Evolutionary conservation across 352 stramenopile genomes (phyloP).

Genomic region (Pythium catenulatum): DNA sequence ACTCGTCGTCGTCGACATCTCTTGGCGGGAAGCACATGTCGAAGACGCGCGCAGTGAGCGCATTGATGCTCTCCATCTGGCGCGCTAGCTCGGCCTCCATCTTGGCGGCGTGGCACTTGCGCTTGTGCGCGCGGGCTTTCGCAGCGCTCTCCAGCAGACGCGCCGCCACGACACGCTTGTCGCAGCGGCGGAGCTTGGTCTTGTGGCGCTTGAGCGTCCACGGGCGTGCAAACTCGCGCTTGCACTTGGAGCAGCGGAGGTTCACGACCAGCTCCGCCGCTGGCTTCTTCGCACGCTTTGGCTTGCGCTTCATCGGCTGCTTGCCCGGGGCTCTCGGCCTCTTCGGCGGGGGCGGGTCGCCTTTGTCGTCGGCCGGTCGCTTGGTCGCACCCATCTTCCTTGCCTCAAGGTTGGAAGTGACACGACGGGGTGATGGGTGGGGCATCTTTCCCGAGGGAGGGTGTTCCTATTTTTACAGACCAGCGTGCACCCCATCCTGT

Average conservation of each 20-base stretch:
- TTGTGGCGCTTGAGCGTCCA: neutral
- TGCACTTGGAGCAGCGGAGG: neutral
- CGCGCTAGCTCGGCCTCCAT: neutral
- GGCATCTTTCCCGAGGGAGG: too few species aligned
- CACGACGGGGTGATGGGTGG: too few species aligned
- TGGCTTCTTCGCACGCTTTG: neutral
- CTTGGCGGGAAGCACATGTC: neutral
- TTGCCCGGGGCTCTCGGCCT: too few species aligned
- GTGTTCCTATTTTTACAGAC: too few species aligned
- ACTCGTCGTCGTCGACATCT: neutral
- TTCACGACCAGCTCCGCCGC: neutral
- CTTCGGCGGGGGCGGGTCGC: too few species aligned
- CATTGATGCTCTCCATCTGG: neutral
- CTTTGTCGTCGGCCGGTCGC: too few species aligned
- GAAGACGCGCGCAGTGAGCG: neutral
- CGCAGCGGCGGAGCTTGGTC: neutral
- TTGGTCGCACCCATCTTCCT: too few species aligned
- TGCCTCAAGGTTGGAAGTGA: too few species aligned
- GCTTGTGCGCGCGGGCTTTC: neutral
- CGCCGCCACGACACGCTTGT: neutral
- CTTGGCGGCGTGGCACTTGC: neutral
- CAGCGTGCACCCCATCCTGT: too few species aligned
- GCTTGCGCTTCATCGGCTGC: constrained; percentile 4
- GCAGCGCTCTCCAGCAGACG: neutral
- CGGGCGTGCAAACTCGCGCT: neutral